Evolutionary conservation across 208 protist genomes (phyloP).

Genomic region (Willaertia magna): DNA sequence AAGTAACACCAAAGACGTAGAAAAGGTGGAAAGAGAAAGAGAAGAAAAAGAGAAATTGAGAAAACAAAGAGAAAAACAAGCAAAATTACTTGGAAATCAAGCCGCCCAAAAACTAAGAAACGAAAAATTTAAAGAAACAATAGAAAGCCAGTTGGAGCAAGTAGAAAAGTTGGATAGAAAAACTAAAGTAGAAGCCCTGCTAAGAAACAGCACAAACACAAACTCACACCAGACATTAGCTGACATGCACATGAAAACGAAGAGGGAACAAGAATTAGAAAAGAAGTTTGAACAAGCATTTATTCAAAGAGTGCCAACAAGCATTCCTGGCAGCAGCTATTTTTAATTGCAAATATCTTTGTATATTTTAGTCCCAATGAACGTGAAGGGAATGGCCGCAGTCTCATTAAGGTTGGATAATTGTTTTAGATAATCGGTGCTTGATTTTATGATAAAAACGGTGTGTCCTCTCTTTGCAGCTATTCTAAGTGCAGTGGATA

Average conservation of each 20-base stretch:
- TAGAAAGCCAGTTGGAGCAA: background rate
- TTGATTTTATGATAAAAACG: background rate
- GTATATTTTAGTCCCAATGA: no score
- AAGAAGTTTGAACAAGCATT: background rate
- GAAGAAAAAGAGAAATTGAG: background rate
- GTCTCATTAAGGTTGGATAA: no score
- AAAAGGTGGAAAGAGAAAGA: background rate
- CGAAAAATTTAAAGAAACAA: background rate
- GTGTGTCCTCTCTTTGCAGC: background rate
- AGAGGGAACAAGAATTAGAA: background rate
- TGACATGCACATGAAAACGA: background rate
- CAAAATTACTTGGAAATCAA: background rate
- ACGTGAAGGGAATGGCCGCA: no score
- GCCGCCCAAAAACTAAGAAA: background rate
- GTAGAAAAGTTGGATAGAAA: background rate
- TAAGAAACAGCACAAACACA: no score
- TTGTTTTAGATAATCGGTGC: no score
- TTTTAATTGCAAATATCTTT: no score
- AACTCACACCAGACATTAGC: background rate
- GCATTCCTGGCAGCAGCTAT: no score
- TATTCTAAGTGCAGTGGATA: background rate
- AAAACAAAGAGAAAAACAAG: background rate
- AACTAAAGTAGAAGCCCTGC: background rate
- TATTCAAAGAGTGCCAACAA: background rate
- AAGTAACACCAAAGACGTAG: background rate